Conservation (phyloP, 306 rosid genomes). For the Acmispon strigosus region DNA sequence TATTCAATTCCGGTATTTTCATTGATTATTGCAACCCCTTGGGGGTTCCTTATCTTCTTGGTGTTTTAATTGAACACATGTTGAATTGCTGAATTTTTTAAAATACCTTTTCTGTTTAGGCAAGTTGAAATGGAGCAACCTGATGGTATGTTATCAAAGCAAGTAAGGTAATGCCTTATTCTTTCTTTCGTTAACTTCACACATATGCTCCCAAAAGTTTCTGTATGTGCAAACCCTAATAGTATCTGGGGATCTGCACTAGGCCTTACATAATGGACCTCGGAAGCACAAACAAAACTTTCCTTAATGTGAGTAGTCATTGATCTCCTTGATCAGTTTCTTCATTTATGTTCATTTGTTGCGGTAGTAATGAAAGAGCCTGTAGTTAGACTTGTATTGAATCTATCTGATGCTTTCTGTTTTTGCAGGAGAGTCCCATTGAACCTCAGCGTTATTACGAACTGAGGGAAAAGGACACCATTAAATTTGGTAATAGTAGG, state of each 20-base stretch:
- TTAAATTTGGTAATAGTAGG: slow-evolving; percentile 95
- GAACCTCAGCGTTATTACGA: slow-evolving; percentile 96
- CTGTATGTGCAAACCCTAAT: slow-evolving; percentile 16
- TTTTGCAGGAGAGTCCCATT: slow-evolving; percentile 75
- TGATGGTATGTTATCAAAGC: slow-evolving; percentile 60
- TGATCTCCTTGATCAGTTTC: neutral
- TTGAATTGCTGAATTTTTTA: neutral
- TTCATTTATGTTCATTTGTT: neutral
- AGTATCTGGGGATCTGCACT: slow-evolving; percentile 1
- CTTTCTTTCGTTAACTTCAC: neutral
- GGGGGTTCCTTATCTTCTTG: slow-evolving; percentile 2
- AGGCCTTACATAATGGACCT: slow-evolving; percentile 99
- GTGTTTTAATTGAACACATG: neutral
- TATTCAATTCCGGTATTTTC: slow-evolving; percentile 75
- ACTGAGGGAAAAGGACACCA: slow-evolving; percentile 81
- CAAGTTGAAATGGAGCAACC: slow-evolving; percentile 80
- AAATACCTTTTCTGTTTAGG: slow-evolving; percentile 32
- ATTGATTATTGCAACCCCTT: neutral
- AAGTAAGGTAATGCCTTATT: slow-evolving; percentile 49
- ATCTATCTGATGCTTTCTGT: slow-evolving; percentile 11
- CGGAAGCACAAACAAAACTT: slow-evolving; percentile 98
- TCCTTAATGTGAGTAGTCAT: slow-evolving; percentile 63
- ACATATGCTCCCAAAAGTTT: neutral
- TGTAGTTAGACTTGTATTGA: slow-evolving; percentile 1
- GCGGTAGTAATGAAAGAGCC: neutral